phyloP scores from a whole-genome alignment of 768 basidiomycete genomes.

The Dacryopinax primogenitus region DNA sequence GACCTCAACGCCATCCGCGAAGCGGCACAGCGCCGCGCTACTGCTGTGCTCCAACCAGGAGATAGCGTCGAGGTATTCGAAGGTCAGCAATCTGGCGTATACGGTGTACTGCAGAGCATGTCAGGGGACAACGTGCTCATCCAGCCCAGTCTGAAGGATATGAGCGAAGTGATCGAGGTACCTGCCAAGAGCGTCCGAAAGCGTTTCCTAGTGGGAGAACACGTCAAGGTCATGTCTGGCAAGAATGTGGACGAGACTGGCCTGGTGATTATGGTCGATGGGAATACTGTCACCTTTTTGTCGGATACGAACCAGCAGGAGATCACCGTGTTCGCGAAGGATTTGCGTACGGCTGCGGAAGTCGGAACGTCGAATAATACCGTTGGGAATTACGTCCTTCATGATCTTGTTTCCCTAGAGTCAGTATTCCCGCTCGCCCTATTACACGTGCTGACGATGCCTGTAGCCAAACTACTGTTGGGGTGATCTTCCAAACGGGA shows the following conservation, averaged over 20 bases:
- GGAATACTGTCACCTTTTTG: slow-evolving; percentile 86
- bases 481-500: slow-evolving; percentile 95
- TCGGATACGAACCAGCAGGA: slow-evolving; percentile 98
- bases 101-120: slow-evolving; percentile 85
- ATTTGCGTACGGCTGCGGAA: slow-evolving; percentile 92
- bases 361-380: slow-evolving; percentile 84
- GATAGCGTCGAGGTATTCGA: slow-evolving; percentile 97
- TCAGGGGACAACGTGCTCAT: slow-evolving; percentile 76
- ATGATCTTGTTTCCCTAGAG: slow-evolving; percentile 96
- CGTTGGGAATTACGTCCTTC: slow-evolving; percentile 87
- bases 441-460: slow-evolving; percentile 4
- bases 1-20: slow-evolving; percentile 87
- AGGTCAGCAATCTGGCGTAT: slow-evolving; percentile 86
- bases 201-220: slow-evolving; percentile 91
- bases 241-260: slow-evolving; percentile 92
- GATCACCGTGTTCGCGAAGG: slow-evolving; percentile 95
- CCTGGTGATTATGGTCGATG: slow-evolving; percentile 80
- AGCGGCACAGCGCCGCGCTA: slow-evolving; percentile 80
- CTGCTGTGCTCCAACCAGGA: slow-evolving; percentile 88
- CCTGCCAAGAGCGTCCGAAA: slow-evolving; percentile 84
- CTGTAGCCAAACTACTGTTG: slow-evolving; percentile 77
- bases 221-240: slow-evolving; percentile 95
- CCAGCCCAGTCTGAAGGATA: slow-evolving; percentile 62
- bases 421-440: slow-evolving; percentile 32
- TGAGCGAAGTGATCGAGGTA: slow-evolving; percentile 77